phyloP scores from a whole-genome alignment of 805 yeast species.

The Metschnikowia sp. region DNA sequence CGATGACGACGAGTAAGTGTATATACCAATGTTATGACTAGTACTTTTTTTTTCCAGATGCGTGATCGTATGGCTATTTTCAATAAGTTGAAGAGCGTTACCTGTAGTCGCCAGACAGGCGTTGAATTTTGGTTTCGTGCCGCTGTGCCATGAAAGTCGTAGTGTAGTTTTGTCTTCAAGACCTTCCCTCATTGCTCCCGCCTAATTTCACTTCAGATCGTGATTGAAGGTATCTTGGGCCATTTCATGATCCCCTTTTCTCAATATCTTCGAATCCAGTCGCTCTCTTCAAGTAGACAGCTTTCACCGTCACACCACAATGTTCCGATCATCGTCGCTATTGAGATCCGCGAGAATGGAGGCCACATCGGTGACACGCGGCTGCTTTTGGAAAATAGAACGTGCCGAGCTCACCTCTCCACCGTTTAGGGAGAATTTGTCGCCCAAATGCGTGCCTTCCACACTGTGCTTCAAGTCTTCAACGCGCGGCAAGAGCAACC shows the following conservation, averaged over 20 bases:
- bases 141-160: neutral
- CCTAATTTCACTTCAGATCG: too few species aligned
- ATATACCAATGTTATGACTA: conserved; percentile 7
- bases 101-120: too few species aligned
- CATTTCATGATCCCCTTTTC: too few species aligned
- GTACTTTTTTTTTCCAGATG: neutral
- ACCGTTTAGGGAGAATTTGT: conserved; percentile 2
- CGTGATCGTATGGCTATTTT: neutral
- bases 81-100: too few species aligned
- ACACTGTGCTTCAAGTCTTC: conserved; percentile 15
- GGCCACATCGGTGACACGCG: conserved; percentile 29
- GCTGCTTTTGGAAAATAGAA: conserved; percentile 31
- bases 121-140: neutral
- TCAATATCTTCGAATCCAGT: neutral
- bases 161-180: too few species aligned
- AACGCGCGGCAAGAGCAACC: conserved; percentile 14
- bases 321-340: conserved; percentile 31
- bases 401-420: conserved; percentile 16
- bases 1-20: conserved; percentile 42
- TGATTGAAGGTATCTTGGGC: too few species aligned
- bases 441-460: conserved; percentile 5
- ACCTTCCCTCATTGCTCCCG: too few species aligned
- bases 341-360: conserved; percentile 34
- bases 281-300: neutral
- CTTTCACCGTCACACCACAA: conserved; percentile 8